A percentile compares a stretch with the other conserved stretches of the same genome.
Conservation (phyloP, 208 protist genomes). For the Acanthamoeba culbertsoni region DNA sequence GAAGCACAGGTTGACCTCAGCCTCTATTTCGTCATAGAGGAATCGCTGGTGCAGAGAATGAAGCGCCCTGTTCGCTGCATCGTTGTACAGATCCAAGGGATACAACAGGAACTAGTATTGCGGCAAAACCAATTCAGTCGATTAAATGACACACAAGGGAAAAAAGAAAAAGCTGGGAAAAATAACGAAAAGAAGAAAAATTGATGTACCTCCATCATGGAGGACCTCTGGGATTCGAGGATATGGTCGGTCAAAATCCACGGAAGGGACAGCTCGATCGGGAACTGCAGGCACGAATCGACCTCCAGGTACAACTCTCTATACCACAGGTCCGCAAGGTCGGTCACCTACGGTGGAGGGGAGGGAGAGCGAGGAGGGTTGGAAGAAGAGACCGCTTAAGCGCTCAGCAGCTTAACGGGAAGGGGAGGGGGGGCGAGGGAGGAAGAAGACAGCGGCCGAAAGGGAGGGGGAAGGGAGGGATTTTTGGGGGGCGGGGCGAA, state of each 20-base stretch:
- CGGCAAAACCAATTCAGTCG: constrained; percentile 45
- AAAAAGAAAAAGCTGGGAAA: not conserved
- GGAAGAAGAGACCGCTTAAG: no score
- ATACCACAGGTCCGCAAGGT: constrained; percentile 85
- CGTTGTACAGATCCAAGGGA: constrained; percentile 86
- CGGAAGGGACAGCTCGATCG: constrained; percentile 86
- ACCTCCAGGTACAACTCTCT: constrained; percentile 86
- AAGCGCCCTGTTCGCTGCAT: constrained; percentile 80
- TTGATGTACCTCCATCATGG: constrained; percentile 57
- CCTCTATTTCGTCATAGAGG: constrained; percentile 87
- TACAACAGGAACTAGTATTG: constrained; percentile 73
- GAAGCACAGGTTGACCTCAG: constrained; percentile 84
- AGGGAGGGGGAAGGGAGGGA: not conserved
- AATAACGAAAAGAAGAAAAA: not conserved
- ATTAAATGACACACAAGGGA: not conserved
- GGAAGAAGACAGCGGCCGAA: not conserved
- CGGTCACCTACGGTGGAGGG: constrained; percentile 74
- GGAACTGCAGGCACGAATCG: constrained; percentile 80
- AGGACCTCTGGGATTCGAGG: constrained; percentile 69
- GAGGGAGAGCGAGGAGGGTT: no score
- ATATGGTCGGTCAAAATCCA: constrained; percentile 86
- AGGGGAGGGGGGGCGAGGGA: no score
- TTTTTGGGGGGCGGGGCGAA: not conserved
- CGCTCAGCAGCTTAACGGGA: no score
- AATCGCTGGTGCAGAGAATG: constrained; percentile 74